Base-by-base conservation (phyloP, 768 basidiomycete genomes). In the Paxillus ammoniavirescens region DNA sequence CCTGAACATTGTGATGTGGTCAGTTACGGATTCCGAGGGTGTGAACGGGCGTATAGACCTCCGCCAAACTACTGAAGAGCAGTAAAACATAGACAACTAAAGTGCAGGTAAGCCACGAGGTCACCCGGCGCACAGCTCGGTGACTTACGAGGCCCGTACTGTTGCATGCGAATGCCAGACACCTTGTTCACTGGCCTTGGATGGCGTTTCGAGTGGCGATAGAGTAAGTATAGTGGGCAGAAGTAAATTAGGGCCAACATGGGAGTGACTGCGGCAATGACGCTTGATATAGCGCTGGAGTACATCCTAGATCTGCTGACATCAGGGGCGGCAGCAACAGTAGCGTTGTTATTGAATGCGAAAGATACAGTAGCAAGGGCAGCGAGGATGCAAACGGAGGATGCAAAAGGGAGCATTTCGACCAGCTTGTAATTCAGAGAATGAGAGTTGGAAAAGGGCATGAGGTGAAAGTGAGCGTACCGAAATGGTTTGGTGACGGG, bases 51-150 rank as follows among this genome's bases (percentile, higher is more conserved):
- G 30, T 42, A 53, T 45, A 10, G 54, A 82, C 83, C 72, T 78
- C 75, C 8, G 75, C 71, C 50, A 85, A 63, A 57, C 82, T 77
- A 47, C 54, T 68, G 35, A 79, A 65, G 9, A 84, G 74, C 38
- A 84, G 52, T 54, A 82, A 77, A 28, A 76, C 65, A 63, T 84
- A 85, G 49, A 76, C 73, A 46, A 72, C 82, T 83, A 50, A 30
- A 38, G 31, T 54, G 48, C 52, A 45, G 58, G 61, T 62, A 38
- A 56, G 62, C 58, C 62, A 63, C 62, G 54, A 60, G 45, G 36
- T 44, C 45, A 14, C 48, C 26, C 28, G 35, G 48, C 47, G 21
- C 31, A 36, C 26, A 33, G 41, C 18, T 26, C 31, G 31, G 37
- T 10, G 21, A 70, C 77, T 55, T 64, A 82, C 84, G 67, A 58